Evolutionary conservation across 2,329 filamentous ascomycete genomes (phyloP).

Genomic region (Massarina eburnea): DNA sequence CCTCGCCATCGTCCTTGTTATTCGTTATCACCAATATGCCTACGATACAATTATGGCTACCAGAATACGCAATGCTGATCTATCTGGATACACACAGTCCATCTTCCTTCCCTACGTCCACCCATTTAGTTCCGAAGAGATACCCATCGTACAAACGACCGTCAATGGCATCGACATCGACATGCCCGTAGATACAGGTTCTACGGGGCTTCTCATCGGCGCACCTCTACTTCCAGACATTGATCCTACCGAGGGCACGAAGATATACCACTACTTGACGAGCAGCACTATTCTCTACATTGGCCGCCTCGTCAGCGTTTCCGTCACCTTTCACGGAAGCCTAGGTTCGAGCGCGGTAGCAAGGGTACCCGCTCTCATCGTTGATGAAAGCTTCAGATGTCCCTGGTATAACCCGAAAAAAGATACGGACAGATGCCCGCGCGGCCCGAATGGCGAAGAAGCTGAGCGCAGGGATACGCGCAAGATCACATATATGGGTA

Average conservation of each 20-base stretch:
- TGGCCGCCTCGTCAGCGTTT: constrained; percentile 31
- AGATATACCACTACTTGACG: constrained; percentile 35
- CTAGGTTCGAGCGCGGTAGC: constrained; percentile 22
- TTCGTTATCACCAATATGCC: not conserved
- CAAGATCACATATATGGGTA: constrained; percentile 40
- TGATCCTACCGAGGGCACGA: constrained; percentile 22
- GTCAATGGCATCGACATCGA: constrained; percentile 28
- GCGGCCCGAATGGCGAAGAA: constrained; percentile 26
- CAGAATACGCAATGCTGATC: constrained; percentile 1
- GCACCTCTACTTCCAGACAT: constrained; percentile 34
- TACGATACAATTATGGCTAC: not conserved
- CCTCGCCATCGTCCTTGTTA: constrained; percentile 5
- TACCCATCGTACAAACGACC: constrained; percentile 30
- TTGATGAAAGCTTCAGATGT: constrained; percentile 37
- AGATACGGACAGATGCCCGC: constrained; percentile 31
- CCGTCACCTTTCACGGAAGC: constrained; percentile 29
- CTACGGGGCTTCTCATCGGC: constrained; percentile 37
- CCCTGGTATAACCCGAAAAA: constrained; percentile 35
- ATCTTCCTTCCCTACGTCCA: constrained; percentile 38
- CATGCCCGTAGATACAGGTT: constrained; percentile 40
- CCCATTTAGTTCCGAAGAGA: constrained; percentile 26
- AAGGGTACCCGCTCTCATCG: constrained; percentile 32
- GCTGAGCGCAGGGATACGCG: constrained; percentile 27
- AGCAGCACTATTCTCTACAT: constrained; percentile 39
- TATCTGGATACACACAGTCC: constrained; percentile 21